These are phyloP conservation scores for Mycena sp. DNA, from an alignment of 1,284 basidiomycete species.

Conservation along the genomic window DNA sequence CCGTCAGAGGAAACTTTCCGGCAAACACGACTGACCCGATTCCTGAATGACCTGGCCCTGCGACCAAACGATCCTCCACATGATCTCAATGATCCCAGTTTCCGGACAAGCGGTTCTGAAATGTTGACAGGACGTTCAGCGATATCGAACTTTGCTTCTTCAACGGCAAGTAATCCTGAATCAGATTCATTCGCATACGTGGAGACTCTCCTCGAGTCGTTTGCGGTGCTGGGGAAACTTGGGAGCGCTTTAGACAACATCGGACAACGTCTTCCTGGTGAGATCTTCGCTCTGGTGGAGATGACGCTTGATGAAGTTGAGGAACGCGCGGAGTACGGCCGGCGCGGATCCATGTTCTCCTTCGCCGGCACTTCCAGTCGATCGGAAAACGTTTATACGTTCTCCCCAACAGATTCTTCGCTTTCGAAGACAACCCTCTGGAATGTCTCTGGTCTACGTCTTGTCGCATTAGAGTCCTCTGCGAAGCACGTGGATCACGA, in stretches of 20 bases:
- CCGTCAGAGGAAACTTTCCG: constrained; percentile 48
- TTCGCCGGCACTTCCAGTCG: constrained; percentile 44
- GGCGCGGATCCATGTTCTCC: constrained; percentile 59
- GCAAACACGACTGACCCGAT: constrained; percentile 66
- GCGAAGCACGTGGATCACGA: constrained; percentile 84
- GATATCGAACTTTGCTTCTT: constrained; percentile 19
- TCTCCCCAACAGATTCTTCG: constrained; percentile 46
- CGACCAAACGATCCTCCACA: constrained; percentile 86
- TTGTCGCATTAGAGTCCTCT: constrained; percentile 82
- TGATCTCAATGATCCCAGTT: constrained; percentile 69
- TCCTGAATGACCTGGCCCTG: constrained; percentile 75
- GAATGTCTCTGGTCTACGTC: constrained; percentile 64
- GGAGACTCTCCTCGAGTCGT: constrained; percentile 92
- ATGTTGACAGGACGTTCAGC: constrained; percentile 15
- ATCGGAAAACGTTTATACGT: constrained; percentile 63
- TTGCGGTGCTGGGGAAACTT: constrained; percentile 91
- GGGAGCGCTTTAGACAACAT: constrained; percentile 88
- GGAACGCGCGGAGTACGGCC: constrained; percentile 83
- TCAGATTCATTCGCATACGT: constrained; percentile 94
- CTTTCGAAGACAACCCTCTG: constrained; percentile 43
- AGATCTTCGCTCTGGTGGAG: constrained; percentile 90
- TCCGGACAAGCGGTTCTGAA: constrained; percentile 40
- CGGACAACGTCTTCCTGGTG: constrained; percentile 84
- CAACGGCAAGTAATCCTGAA: constrained; percentile 75
- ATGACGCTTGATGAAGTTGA: constrained; percentile 91